Evolutionary conservation across 2,329 filamentous ascomycete genomes (phyloP).

Genomic region (Sporothrix humicola): DNA sequence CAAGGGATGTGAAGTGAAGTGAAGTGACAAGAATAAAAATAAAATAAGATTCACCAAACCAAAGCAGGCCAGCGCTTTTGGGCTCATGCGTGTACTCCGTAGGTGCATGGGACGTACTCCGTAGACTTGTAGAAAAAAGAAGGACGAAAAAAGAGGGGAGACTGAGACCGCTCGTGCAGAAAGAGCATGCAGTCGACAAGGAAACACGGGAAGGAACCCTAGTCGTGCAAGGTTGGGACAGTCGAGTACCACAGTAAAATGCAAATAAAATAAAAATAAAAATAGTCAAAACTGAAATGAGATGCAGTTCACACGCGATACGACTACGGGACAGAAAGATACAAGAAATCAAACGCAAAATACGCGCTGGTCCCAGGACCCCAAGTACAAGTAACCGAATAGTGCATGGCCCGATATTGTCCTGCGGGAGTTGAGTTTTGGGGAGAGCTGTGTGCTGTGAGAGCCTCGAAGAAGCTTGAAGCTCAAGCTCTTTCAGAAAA

Average conservation of each 20-base stretch:
- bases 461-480: too few species aligned
- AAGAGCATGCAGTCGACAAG: not conserved
- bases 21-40: not conserved
- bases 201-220: constrained; percentile 24
- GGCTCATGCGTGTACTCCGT: too few species aligned
- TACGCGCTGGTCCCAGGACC: not conserved
- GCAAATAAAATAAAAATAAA: not conserved
- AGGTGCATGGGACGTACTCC: too few species aligned
- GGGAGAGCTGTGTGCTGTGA: too few species aligned
- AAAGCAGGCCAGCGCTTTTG: too few species aligned
- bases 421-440: too few species aligned
- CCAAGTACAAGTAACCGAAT: constrained; percentile 3
- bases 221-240: constrained; percentile 1
- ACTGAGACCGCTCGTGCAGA: not conserved
- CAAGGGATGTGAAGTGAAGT: too few species aligned
- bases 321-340: not conserved
- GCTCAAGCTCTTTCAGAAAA: not conserved
- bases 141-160: not conserved
- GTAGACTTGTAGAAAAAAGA: too few species aligned
- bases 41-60: too few species aligned
- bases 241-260: not conserved
- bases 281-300: not conserved
- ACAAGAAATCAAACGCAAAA: not conserved
- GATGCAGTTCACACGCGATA: not conserved
- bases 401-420: constrained; percentile 3